Evolutionary conservation across 805 yeast species (phyloP).

Genomic region (Teunomyces funiuensis): DNA sequence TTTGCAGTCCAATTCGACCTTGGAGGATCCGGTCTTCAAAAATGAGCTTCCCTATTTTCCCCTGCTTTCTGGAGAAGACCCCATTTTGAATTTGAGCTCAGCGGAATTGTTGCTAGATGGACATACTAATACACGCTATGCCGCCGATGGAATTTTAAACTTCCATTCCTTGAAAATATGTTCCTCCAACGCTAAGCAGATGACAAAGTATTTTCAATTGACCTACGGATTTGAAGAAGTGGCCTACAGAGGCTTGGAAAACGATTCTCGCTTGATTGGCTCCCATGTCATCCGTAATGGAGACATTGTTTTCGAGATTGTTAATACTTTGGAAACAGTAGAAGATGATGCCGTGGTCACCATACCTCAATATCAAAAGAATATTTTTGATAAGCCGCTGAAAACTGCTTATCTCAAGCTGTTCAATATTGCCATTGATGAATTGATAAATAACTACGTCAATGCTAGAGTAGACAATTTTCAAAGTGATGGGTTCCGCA

Average conservation of each 20-base stretch:
- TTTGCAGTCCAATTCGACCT: background rate
- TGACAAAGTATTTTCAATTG: slow-evolving; percentile 53
- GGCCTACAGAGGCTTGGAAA: slow-evolving; percentile 69
- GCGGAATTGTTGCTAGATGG: slow-evolving; percentile 23
- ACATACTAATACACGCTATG: slow-evolving; percentile 14
- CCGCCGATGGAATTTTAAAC: slow-evolving; percentile 38
- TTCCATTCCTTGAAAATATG: slow-evolving; percentile 71
- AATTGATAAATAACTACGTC: slow-evolving; percentile 45
- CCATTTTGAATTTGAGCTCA: slow-evolving; percentile 12
- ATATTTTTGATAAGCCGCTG: slow-evolving; percentile 6
- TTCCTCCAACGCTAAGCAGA: slow-evolving; percentile 68
- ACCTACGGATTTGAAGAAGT: slow-evolving; percentile 63
- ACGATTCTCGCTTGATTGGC: slow-evolving; percentile 54
- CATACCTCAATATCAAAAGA: slow-evolving; percentile 13
- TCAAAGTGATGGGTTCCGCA: slow-evolving; percentile 6
- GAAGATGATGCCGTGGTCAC: slow-evolving; percentile 15
- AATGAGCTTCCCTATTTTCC: slow-evolving; percentile 22
- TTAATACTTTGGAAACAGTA: slow-evolving; percentile 38
- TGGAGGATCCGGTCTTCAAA: slow-evolving; percentile 5
- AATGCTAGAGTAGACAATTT: slow-evolving; percentile 16
- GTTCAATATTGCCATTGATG: slow-evolving; percentile 13
- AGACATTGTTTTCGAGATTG: slow-evolving; percentile 48
- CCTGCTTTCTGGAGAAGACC: slow-evolving; percentile 12
- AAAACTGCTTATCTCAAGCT: background rate
- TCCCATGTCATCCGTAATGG: slow-evolving; percentile 65